These are phyloP conservation scores for Cryphonectria nitschkei DNA, from an alignment of 2,329 filamentous ascomycete species.

Conservation along the genomic window DNA sequence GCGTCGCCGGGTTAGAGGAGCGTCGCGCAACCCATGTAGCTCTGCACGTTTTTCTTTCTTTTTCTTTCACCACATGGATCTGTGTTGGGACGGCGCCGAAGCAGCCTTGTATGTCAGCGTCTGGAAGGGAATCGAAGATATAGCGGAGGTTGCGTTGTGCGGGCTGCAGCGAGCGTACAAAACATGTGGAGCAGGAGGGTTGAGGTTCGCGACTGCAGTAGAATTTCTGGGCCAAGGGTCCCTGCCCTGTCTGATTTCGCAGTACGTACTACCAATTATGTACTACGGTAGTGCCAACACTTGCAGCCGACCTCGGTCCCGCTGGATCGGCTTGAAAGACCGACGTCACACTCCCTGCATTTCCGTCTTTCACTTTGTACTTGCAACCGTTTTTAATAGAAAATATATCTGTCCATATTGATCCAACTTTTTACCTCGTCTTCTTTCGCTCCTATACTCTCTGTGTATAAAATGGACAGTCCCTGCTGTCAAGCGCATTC, in stretches of 20 bases:
- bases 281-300: neutral
- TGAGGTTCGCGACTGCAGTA: neutral
- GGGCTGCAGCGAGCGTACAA: neutral
- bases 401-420: neutral
- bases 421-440: neutral
- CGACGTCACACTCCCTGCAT: neutral
- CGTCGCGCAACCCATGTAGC: conserved; percentile 1
- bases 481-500: neutral
- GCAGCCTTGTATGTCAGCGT: neutral
- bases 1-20: neutral
- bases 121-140: neutral
- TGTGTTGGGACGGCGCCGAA: neutral
- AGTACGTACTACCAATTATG: neutral
- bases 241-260: neutral
- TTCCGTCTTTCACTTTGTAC: neutral
- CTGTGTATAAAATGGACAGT: neutral
- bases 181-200: neutral
- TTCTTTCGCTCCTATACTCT: too few species aligned
- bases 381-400: neutral
- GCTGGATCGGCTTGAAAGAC: neutral
- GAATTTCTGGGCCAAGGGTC: neutral
- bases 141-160: neutral
- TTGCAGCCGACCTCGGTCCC: neutral
- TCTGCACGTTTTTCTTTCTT: neutral
- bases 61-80: neutral